A percentile compares a stretch with the other conserved stretches of the same genome.
Conservation (phyloP, 1,284 basidiomycete genomes). For the Flammula alnicola region DNA sequence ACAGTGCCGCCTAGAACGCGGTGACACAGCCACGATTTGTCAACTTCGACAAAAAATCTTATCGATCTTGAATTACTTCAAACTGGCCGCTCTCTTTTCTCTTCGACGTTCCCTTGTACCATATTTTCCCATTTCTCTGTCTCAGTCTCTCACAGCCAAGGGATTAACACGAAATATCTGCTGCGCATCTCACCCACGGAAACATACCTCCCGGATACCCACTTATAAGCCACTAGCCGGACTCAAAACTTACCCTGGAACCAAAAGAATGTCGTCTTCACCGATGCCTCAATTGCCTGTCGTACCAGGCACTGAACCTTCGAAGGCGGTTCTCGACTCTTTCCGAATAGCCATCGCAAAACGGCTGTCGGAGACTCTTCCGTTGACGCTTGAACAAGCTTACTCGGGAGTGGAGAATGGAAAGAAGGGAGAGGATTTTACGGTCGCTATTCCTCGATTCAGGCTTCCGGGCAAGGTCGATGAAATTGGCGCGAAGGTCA, state of each 20-base stretch:
- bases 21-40: too few relatives aligned
- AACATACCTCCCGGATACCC: too few relatives aligned
- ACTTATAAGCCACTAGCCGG: too few relatives aligned
- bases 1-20: not conserved
- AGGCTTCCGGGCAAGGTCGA: constrained; percentile 85
- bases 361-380: constrained; percentile 73
- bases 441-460: constrained; percentile 91
- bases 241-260: too few relatives aligned
- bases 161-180: too few relatives aligned
- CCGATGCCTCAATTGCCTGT: constrained; percentile 44
- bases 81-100: too few relatives aligned
- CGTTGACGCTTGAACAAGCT: constrained; percentile 74
- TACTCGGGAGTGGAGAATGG: constrained; percentile 89
- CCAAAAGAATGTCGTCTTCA: constrained; percentile 4
- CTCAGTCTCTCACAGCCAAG: too few relatives aligned
- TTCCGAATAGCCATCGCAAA: constrained; percentile 88
- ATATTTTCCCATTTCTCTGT: too few relatives aligned
- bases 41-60: too few relatives aligned
- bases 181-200: too few relatives aligned
- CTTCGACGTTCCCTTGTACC: too few relatives aligned
- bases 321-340: constrained; percentile 76
- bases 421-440: constrained; percentile 93
- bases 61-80: too few relatives aligned
- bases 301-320: constrained; percentile 73
- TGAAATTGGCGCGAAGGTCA: constrained; percentile 77